Base-by-base conservation (phyloP, 2,329 filamentous ascomycete species). In the Colletotrichum sp. region DNA sequence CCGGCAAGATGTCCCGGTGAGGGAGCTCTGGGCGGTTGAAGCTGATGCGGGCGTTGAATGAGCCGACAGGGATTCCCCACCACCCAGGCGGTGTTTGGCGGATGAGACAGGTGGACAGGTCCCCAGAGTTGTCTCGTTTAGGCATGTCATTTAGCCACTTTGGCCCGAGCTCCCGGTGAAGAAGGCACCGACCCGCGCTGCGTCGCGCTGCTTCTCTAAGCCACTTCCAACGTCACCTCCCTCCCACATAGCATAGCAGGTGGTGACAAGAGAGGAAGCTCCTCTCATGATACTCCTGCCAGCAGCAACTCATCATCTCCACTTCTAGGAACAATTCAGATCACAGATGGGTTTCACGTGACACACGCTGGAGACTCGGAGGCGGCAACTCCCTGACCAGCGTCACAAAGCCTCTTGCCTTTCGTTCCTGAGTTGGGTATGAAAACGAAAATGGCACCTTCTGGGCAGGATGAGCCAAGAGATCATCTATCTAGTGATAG, bases 61-160 rank as follows among this genome's bases (percentile, higher is more conserved):
- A 63, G 24, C 62, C 24, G 43, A 62, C 72, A 74, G 68, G 72
- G 72, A 58, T 67, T 72, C 72, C 69, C 72, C 72, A 74, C 68
- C 57, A 64, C 66, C 54, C 16, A 47, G 15, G 57, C 47, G 31
- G 47, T 34, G 27, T 57, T 24, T 21, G 29, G 54, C 36, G 27
- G 62, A n/a, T 6, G 34, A 55, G 34, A 29, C 43, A 63, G 55
- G 62, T 58, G 61, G 34, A 33, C 55, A 43, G 55, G 57, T 51
- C 61, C 57, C 38, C 16, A 13, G 21, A 62, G n/a, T 8, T 51
- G 27, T 29, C 57, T 47, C n/a, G 29, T 63, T 54, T 54, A 62
- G 66, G 66, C 58, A 63, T 21, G 57, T 62, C 66, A 67, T 58
- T 72, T 67, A 63, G 68, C 62, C 67, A 34, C 43, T 13, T 16